Base-by-base conservation (phyloP, 371 early-diverging fungal genomes). In the Mortierella sp. region DNA sequence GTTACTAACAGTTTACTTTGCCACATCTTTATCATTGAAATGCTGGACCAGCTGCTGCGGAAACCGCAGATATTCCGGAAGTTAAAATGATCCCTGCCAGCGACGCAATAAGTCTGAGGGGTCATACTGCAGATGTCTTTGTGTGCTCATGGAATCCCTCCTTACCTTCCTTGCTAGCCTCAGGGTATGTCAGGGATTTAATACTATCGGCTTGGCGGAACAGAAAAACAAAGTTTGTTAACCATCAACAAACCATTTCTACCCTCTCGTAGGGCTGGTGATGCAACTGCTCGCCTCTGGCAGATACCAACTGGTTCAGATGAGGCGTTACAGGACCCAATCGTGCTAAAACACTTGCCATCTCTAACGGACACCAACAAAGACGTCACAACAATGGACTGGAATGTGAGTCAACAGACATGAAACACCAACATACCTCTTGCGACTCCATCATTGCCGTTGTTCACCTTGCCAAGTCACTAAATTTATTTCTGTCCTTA, bases 281-380 rank as follows among this genome's bases (percentile, higher is more conserved):
- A 97, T 83, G 96, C 94, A 8, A 95, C 93, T 6, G 92, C 94
- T 26, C 88, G 96, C 37, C 87, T 97, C 63, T 97, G 97, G 98
- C 85, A 86, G 45, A 86, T 92, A 10, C 88, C 89, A 17, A 73
- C 84, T 9, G 59, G 64, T 49, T 61, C 70, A 19, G 75, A 74
- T n/a, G 78, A 83, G 22, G 68, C 75, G 2, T 65, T 82, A 22
- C 70, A 70, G 22, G 75, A 85, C n/a, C 88, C 90, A 2, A 87
- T 86, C 54, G 85, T 91, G 10, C 83, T 91, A n/a, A 86, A 88
- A 53, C 91, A 91, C 82, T 70, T 87, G 31, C 86, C 90, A 35
- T 86, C 85, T 37, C 66, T 85, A 32, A 85, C 84, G 22, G 89
- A 86, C 6, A 83, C 72, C 54, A 90, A 87, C 58, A 89, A 90